phyloP scores from a whole-genome alignment of 1,284 basidiomycete species.

The Irpex sp. region DNA sequence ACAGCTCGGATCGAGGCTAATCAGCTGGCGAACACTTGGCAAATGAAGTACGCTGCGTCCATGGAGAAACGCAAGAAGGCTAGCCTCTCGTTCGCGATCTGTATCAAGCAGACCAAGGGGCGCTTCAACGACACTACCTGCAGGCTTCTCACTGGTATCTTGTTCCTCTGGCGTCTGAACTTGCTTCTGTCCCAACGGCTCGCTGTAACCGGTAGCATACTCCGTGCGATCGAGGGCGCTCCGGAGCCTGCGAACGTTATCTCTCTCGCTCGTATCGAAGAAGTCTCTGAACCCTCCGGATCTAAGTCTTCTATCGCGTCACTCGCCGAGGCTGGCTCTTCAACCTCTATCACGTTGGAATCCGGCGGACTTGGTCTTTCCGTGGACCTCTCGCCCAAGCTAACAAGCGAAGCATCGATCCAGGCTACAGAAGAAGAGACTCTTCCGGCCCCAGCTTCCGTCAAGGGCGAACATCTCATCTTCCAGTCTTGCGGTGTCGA shows the following conservation, averaged over 20 bases:
- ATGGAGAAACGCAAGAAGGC: constrained; percentile 7
- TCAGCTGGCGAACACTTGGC: neutral
- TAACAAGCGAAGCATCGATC: neutral
- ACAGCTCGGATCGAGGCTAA: neutral
- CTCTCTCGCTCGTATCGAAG: neutral
- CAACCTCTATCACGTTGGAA: neutral
- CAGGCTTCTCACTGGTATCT: constrained; percentile 10
- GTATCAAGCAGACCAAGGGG: neutral
- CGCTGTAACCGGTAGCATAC: constrained; percentile 2
- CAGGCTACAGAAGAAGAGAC: neutral
- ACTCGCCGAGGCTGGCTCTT: neutral
- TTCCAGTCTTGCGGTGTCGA: neutral
- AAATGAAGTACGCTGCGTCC: constrained; percentile 2
- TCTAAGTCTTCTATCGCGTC: neutral
- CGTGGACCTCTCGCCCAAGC: neutral
- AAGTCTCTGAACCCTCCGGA: neutral
- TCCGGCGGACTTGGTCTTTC: neutral
- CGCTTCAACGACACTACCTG: constrained; percentile 4
- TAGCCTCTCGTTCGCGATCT: constrained; percentile 4
- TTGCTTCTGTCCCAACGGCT: constrained; percentile 4
- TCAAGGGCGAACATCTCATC: neutral
- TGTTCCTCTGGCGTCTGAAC: constrained; percentile 15
- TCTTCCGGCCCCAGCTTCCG: neutral
- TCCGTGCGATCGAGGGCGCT: constrained; percentile 4
- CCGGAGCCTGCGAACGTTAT: neutral